Conservation (phyloP, 202 grass and related monocot species). For the Carex sylvatica region DNA sequence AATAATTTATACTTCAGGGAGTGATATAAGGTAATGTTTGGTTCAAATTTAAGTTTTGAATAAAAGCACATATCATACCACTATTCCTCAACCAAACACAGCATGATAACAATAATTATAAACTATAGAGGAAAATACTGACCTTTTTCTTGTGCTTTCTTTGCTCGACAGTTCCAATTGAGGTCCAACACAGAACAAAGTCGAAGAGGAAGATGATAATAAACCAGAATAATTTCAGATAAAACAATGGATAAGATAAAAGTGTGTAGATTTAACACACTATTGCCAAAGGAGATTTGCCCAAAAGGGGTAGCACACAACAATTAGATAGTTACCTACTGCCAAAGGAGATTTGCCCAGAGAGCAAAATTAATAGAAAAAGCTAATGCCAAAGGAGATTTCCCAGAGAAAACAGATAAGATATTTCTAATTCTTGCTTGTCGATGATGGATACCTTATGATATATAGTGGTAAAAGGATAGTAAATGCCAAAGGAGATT, state of each 20-base stretch:
- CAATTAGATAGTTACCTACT: slow-evolving; percentile 34
- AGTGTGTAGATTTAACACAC: slow-evolving; percentile 6
- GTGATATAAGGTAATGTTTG: neutral
- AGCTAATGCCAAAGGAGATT: slow-evolving; percentile 45
- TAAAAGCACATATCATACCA: neutral
- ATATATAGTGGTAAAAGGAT: slow-evolving; percentile 25
- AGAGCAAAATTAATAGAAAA: slow-evolving; percentile 32
- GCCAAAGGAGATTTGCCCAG: slow-evolving; percentile 87
- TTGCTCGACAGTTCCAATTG: slow-evolving; percentile 4
- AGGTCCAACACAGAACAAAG: neutral
- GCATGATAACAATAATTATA: neutral
- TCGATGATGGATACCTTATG: slow-evolving; percentile 22
- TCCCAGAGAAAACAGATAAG: slow-evolving; percentile 31
- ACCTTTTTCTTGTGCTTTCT: slow-evolving; percentile 22
- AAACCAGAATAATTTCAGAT: slow-evolving; percentile 13
- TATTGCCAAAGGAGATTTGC: slow-evolving; percentile 58
- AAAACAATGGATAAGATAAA: neutral
- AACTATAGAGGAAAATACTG: slow-evolving; percentile 3
- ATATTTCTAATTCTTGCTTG: slow-evolving; percentile 32
- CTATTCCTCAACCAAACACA: neutral
- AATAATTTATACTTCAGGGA: neutral
- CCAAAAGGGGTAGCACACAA: slow-evolving; percentile 26
- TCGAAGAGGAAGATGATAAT: neutral
- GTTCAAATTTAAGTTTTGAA: neutral
- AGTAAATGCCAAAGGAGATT: slow-evolving; percentile 83